These are phyloP conservation scores for Penicillium nordicum DNA, from an alignment of 2,329 filamentous ascomycete species.

Conservation along the genomic window DNA sequence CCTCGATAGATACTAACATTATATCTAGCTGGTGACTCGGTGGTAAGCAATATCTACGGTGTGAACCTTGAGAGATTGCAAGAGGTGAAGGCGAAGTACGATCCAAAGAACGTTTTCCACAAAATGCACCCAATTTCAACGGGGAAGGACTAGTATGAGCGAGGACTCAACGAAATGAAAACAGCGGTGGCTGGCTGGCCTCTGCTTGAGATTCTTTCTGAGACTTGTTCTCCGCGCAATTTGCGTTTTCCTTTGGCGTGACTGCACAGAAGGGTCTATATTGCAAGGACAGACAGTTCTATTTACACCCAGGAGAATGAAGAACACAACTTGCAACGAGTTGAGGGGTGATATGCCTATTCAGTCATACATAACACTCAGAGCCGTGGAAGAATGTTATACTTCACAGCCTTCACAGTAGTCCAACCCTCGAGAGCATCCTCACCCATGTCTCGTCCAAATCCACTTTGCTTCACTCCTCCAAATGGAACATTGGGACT, in stretches of 20 bases:
- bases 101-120: constrained; percentile 48
- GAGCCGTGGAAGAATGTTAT: constrained; percentile 16
- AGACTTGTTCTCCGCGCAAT: background rate
- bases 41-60: constrained; percentile 44
- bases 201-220: background rate
- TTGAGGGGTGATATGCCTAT: background rate
- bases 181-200: too few relatives aligned
- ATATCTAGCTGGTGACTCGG: constrained; percentile 30
- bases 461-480: constrained; percentile 29
- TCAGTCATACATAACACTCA: background rate
- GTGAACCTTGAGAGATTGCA: constrained; percentile 43
- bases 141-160: background rate
- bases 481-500: constrained; percentile 27
- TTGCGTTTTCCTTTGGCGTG: background rate
- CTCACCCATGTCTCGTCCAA: constrained; percentile 29
- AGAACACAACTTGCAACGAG: background rate
- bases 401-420: constrained; percentile 22
- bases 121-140: constrained; percentile 40
- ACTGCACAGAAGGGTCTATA: background rate
- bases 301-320: background rate
- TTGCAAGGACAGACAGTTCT: background rate
- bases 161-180: background rate
- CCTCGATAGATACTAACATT: constrained; percentile 6
- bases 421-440: constrained; percentile 27
- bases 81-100: constrained; percentile 46